A percentile compares a stretch with the other conserved stretches of the same genome.
These are phyloP conservation scores for Ophiostoma ips DNA, from an alignment of 2,329 filamentous ascomycete species.

Conservation along the genomic window DNA sequence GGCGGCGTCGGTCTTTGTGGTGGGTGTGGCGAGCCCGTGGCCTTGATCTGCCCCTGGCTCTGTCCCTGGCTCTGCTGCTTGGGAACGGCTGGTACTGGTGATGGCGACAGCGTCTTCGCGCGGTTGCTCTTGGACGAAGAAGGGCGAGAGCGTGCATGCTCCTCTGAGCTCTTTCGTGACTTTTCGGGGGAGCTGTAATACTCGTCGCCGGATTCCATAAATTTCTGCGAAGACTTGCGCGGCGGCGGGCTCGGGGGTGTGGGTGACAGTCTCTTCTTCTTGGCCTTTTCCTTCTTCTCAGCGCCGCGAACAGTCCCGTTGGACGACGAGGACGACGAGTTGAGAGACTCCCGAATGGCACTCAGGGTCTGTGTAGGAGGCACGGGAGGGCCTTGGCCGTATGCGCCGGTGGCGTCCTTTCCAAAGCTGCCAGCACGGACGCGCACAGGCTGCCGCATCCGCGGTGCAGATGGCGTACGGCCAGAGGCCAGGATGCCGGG, in stretches of 20 bases:
- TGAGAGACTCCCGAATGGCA: slow-evolving; percentile 53
- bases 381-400: slow-evolving; percentile 30
- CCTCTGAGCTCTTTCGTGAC: slow-evolving; percentile 6
- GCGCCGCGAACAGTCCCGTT: slow-evolving; percentile 40
- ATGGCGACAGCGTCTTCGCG: slow-evolving; percentile 14
- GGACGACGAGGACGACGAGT: slow-evolving; percentile 59
- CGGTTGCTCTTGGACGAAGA: background rate
- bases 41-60: too few relatives aligned
- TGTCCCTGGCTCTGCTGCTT: background rate
- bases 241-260: slow-evolving; percentile 46
- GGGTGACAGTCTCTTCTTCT: slow-evolving; percentile 30
- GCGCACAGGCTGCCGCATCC: slow-evolving; percentile 39
- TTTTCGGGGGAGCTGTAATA: slow-evolving; percentile 27
- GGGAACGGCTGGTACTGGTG: background rate
- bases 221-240: slow-evolving; percentile 47
- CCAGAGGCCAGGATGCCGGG: slow-evolving; percentile 42
- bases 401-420: slow-evolving; percentile 33
- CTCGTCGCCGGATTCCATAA: slow-evolving; percentile 24
- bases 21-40: slow-evolving; percentile 13
- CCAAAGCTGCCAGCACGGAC: slow-evolving; percentile 41
- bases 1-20: slow-evolving; percentile 31
- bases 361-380: slow-evolving; percentile 45
- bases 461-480: slow-evolving; percentile 28
- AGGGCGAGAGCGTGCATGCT: background rate
- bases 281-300: slow-evolving; percentile 27